Base-by-base conservation (phyloP, 441 rosid species). In the Biscutella laevigata region DNA sequence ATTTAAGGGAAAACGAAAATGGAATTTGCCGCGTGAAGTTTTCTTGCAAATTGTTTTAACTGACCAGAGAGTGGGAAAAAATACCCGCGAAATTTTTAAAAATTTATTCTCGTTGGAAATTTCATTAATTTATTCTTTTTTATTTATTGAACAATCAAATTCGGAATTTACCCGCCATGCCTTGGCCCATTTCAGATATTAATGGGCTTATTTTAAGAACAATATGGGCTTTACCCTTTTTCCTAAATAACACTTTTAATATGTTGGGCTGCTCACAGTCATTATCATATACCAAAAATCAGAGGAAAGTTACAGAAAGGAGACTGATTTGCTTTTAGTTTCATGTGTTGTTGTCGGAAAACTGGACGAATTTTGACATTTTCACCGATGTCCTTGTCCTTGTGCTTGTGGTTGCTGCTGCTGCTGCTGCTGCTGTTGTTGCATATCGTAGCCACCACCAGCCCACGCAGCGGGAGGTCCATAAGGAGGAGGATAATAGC, bases 391-490 rank as follows among this genome's bases (percentile, higher is more conserved):
- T 36, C 95, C 66, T 51, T 62, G 59, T 35, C 95, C 63, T 56
- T 48, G 63, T 33, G 58, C 14, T 26, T 32, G 62, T 9, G 5
- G 16, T n/a, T n/a, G n/a, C n/a, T n/a, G n/a, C n/a, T n/a, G n/a
- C n/a, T n/a, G 47, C 42, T 34, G 62, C 9, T 52, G 59, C 60
- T 78, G 91, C 56, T 80, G 72, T 62, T 81, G 80, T 55, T 82
- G 88, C 67, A 66, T 59, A 62, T 85, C 88, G 64, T 78, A 81
- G 52, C n/a, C n/a, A n/a, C 70, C 61, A 38, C 61, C 65, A 66
- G 75, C 58, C 77, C 84, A 92, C 77, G 81, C 43, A 84, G 62
- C 65, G 76, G 76, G 78, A 25, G 64, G 78, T 74, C 85, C 98
- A 58, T 78, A 87, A 24, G 80, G 94, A 46, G 79, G 95, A 43